phyloP scores from a whole-genome alignment of 2,329 filamentous ascomycete genomes.

The Fusarium bulbicola region DNA sequence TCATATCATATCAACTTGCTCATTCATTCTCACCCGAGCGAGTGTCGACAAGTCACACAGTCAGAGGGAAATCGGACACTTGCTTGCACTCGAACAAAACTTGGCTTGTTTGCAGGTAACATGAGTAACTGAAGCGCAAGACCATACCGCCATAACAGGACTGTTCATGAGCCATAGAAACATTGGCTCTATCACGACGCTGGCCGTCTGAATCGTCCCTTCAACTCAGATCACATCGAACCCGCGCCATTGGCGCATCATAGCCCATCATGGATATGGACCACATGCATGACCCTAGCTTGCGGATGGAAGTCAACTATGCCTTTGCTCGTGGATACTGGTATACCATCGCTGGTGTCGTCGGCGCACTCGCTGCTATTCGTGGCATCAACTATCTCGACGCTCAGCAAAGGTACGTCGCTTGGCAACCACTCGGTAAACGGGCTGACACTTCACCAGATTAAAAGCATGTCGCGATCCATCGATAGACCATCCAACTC shows the following conservation, averaged over 20 bases:
- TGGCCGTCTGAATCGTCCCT: background rate
- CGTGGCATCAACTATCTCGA: constrained; percentile 57
- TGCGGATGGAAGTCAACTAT: constrained; percentile 56
- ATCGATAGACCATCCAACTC: constrained; percentile 61
- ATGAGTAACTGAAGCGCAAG: constrained; percentile 2
- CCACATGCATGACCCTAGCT: constrained; percentile 44
- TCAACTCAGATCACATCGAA: background rate
- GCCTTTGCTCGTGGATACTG: constrained; percentile 65
- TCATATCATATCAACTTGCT: constrained; percentile 30
- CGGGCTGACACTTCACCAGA: constrained; percentile 44
- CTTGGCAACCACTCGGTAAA: accelerated
- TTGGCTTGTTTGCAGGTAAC: background rate
- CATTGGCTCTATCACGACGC: background rate
- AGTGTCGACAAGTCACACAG: background rate
- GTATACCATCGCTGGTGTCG: constrained; percentile 64
- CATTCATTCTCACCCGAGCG: constrained; percentile 19
- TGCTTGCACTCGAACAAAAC: background rate
- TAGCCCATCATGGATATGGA: constrained; percentile 47
- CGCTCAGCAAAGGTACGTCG: constrained; percentile 51
- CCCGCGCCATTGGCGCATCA: background rate
- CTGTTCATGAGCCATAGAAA: background rate
- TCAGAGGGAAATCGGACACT: background rate
- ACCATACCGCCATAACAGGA: background rate
- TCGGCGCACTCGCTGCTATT: constrained; percentile 53
- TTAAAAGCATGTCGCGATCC: constrained; percentile 55